phyloP scores from a whole-genome alignment of 129 eudicot genomes.

The Chrysanthemum seticuspe region DNA sequence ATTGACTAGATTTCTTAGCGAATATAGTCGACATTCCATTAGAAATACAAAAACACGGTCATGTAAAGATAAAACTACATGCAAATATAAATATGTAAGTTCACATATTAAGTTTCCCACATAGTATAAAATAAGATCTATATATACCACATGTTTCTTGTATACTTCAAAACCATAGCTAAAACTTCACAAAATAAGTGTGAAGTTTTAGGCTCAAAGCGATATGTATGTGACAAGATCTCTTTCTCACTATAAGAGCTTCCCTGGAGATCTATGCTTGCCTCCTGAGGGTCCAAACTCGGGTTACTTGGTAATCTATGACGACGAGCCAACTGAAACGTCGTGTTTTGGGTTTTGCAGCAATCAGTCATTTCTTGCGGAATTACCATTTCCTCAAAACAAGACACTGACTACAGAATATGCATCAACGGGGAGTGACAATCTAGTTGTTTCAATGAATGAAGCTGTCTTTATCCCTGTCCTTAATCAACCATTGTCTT shows the following conservation, averaged over 20 bases:
- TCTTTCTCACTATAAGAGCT: slow-evolving; percentile 44
- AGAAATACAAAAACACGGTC: too few species aligned
- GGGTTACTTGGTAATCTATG: slow-evolving; percentile 34
- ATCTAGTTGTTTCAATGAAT: not conserved
- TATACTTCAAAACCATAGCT: too few species aligned
- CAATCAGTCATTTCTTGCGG: slow-evolving; percentile 21
- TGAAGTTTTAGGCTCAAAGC: too few species aligned
- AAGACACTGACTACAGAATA: slow-evolving; percentile 49
- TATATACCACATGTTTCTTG: too few species aligned
- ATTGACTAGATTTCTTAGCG: too few species aligned
- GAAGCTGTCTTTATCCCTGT: slow-evolving; percentile 55
- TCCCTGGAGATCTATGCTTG: slow-evolving; percentile 38
- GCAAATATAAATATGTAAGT: too few species aligned
- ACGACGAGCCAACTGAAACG: slow-evolving; percentile 40
- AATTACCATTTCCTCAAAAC: slow-evolving; percentile 72
- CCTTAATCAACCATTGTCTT: slow-evolving; percentile 61
- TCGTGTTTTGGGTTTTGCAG: slow-evolving; percentile 57
- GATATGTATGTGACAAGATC: slow-evolving; percentile 68
- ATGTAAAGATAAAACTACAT: too few species aligned
- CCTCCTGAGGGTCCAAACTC: slow-evolving; percentile 75
- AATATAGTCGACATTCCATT: too few species aligned
- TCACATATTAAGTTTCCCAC: too few species aligned
- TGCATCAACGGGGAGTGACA: slow-evolving; percentile 9
- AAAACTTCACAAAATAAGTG: too few species aligned
- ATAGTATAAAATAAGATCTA: too few species aligned